Evolutionary conservation across 2,329 filamentous ascomycete genomes (phyloP), one percentile per base, ranked within the genome.

Genomic region (Verticillium zaregamsianum): DNA sequence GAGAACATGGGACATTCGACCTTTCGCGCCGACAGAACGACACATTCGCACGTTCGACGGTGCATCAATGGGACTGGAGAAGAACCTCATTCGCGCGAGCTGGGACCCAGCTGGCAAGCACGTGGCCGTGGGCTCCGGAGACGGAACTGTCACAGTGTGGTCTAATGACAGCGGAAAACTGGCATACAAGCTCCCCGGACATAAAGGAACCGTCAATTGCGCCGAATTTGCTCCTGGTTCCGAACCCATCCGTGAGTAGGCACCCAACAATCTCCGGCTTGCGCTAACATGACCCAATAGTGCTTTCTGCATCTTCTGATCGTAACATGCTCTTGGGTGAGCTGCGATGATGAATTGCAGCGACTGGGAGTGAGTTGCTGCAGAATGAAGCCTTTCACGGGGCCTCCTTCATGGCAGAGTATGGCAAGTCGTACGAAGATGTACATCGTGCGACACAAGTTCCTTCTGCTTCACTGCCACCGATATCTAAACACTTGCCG

Each of bases 151-250:
- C 20, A 89, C 96, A 15, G 87, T 98, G 11, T 99, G 95, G 95
- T 93, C 95, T 58, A 87, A 82, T 61, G 88, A 91, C 72, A 90
- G 86, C n/a, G 93, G 91, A 62, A 98, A 96, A 79, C 81, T 99
- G 68, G 76, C 96, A 66, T 96, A 97, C 77, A 98, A 98, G 77
- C 82, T 99, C 59, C 95, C 95, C 1, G 95, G 95, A 1, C 95
- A 99, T 74, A 95, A 93, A 77, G 95, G 94, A 37, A 92, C 91
- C 0, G 95, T 98, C 59, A 99, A 98, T 73, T 93, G 94, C 73
- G 94, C 94, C 60, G 90, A 96, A 68, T 96, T 99, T 72, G 90
- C 92, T 57, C 93, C 94, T 5, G 85, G 86, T 45, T 86, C 90
- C 64, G 93, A 97, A 69, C 92, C 93, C 23, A 90, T 97, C 64